These are phyloP conservation scores for Lipomyces anomalus DNA, from an alignment of 805 yeast genomes.

Conservation along the genomic window DNA sequence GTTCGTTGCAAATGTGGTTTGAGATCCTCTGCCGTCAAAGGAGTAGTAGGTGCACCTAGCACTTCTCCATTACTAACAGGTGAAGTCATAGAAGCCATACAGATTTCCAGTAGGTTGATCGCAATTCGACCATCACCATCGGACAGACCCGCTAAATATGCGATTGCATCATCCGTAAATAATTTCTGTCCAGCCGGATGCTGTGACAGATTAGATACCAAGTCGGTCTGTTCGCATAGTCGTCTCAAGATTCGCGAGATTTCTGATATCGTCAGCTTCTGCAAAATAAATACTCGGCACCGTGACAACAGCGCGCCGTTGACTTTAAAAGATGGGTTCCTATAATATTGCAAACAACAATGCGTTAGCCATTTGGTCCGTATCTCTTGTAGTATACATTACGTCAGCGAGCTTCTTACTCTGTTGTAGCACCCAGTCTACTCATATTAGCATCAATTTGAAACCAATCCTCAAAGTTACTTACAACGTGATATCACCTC, in stretches of 20 bases:
- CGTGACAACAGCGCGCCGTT: conserved; percentile 79
- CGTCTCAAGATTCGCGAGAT: conserved; percentile 47
- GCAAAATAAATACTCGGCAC: conserved; percentile 70
- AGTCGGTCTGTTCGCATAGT: conserved; percentile 30
- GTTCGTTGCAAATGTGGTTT: conserved; percentile 45
- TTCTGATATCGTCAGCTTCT: conserved; percentile 47
- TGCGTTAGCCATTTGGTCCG: background rate
- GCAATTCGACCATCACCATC: conserved; percentile 89
- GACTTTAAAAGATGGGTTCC: conserved; percentile 74
- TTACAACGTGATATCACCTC: conserved; percentile 63
- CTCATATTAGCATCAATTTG: background rate
- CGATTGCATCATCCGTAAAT: conserved; percentile 47
- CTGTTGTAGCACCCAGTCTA: conserved; percentile 91
- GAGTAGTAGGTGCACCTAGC: background rate
- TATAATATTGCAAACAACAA: background rate
- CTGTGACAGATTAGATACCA: background rate
- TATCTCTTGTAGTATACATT: too few species aligned
- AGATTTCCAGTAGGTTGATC: conserved; percentile 67
- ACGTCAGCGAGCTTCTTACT: conserved; percentile 31
- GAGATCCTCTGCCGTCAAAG: conserved; percentile 23
- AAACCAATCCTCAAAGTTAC: conserved; percentile 3
- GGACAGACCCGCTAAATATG: conserved; percentile 64
- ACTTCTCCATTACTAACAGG: background rate
- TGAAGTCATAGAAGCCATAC: background rate
- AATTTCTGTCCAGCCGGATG: background rate